Percentiles rank a stretch among this genome's conserved stretches.
phyloP scores from a whole-genome alignment of 163 green algal genomes.

The Picocystis sp. region DNA sequence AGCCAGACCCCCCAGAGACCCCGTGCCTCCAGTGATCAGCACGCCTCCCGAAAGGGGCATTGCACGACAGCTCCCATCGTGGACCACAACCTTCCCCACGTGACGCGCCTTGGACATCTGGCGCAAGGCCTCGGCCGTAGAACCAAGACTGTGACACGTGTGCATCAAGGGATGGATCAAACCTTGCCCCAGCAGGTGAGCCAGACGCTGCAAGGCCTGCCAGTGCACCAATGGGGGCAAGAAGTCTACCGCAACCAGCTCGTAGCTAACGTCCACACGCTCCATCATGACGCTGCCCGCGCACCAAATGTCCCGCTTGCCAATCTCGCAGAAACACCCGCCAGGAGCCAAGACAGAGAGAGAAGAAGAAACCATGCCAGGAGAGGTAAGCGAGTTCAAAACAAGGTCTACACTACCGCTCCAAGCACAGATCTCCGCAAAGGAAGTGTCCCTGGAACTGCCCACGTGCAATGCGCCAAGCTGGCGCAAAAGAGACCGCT shows the following conservation, averaged over 20 bases:
- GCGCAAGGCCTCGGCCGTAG: not conserved
- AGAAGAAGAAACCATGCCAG: too few relatives aligned
- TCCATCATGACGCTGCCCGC: too few relatives aligned
- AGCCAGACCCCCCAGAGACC: constrained; percentile 27
- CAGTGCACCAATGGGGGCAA: too few relatives aligned
- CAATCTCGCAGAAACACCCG: too few relatives aligned
- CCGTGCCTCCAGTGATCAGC: constrained; percentile 48
- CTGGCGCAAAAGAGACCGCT: constrained; percentile 45
- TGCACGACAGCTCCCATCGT: too few relatives aligned
- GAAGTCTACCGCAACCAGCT: too few relatives aligned
- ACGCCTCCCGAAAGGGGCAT: too few relatives aligned
- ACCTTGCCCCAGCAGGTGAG: not conserved
- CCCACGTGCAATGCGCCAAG: constrained; percentile 20
- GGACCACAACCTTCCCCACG: constrained; percentile 12
- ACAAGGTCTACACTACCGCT: not conserved
- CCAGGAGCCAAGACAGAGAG: too few relatives aligned
- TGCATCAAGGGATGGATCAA: not conserved
- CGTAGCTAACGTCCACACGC: too few relatives aligned
- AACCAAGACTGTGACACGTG: constrained; percentile 2
- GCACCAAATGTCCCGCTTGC: too few relatives aligned
- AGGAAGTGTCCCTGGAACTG: constrained; percentile 38
- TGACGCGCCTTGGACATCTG: constrained; percentile 5
- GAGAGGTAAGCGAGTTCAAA: too few relatives aligned
- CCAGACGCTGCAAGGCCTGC: not conserved
- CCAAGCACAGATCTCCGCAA: constrained; percentile 26